A percentile compares a stretch with the other conserved stretches of the same genome.
These are phyloP conservation scores for Eucalyptus erythrocorys DNA, from an alignment of 345 rosid species.

Conservation along the genomic window DNA sequence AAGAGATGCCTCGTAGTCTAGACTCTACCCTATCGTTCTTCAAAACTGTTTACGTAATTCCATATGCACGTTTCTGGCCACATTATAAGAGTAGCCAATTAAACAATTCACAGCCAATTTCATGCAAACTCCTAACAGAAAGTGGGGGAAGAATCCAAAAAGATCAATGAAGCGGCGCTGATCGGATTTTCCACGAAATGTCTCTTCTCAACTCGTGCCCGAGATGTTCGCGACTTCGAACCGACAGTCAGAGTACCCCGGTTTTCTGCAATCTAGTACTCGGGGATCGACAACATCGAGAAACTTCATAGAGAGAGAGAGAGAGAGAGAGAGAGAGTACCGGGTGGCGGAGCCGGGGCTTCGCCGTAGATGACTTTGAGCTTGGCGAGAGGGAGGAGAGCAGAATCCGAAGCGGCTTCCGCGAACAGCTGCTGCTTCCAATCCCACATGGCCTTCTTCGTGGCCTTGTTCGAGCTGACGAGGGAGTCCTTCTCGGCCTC, in stretches of 20 bases:
- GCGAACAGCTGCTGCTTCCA: slow-evolving; percentile 87
- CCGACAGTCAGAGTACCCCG: neutral
- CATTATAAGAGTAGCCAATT: neutral
- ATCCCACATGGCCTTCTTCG: slow-evolving; percentile 64
- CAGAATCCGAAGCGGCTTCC: slow-evolving; percentile 41
- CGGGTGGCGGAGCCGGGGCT: slow-evolving; percentile 14
- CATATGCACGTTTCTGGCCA: neutral
- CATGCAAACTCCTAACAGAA: neutral
- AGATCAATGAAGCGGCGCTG: neutral
- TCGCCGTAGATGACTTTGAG: slow-evolving; percentile 79
- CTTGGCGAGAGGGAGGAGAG: slow-evolving; percentile 50
- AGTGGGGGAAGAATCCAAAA: neutral
- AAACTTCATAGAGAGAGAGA: neutral
- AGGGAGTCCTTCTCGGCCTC: slow-evolving; percentile 47
- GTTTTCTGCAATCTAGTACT: neutral
- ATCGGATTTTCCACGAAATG: neutral
- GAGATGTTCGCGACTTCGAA: neutral
- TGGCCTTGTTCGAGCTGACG: slow-evolving; percentile 35
- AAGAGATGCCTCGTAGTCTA: neutral
- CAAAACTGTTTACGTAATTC: neutral
- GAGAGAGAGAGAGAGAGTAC: slow-evolving; percentile 6
- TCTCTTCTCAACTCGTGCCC: neutral
- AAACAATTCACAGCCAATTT: neutral
- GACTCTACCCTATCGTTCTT: neutral
- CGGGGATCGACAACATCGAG: neutral